phyloP scores from a whole-genome alignment of 1,284 basidiomycete species.

The Moesziomyces antarcticus region DNA sequence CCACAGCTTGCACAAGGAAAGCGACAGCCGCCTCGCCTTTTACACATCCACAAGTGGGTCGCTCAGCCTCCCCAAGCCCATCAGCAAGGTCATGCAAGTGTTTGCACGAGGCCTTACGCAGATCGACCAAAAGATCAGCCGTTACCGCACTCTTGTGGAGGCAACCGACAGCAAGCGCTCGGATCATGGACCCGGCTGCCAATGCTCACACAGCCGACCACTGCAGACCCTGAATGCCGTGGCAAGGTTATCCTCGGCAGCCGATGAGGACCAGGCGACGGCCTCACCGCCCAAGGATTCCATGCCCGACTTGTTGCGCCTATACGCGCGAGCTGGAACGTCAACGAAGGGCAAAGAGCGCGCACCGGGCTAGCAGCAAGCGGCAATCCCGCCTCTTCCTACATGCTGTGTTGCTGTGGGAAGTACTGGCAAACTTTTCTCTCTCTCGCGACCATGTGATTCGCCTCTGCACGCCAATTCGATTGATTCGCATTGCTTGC shows the following conservation, averaged over 20 bases:
- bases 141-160: conserved; percentile 14
- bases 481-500: too few species aligned
- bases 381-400: too few species aligned
- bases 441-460: too few species aligned
- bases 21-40: background rate
- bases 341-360: conserved; percentile 22
- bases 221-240: conserved; percentile 10
- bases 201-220: conserved; percentile 4
- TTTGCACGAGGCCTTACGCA: conserved; percentile 6
- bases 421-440: too few species aligned
- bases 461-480: too few species aligned
- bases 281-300: background rate
- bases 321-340: background rate
- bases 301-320: background rate
- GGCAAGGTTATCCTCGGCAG: conserved; percentile 3
- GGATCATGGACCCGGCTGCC: background rate
- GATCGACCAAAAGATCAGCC: conserved; percentile 11
- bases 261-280: background rate
- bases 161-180: conserved; percentile 1
- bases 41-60: background rate
- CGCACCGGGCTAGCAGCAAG: conserved; percentile 11
- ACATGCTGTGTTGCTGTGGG: too few species aligned
- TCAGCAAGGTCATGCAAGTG: background rate
- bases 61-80: background rate
- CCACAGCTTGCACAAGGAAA: background rate